Evolutionary conservation across 2,329 filamentous ascomycete genomes (phyloP).

Genomic region (Peltaster fructicola): DNA sequence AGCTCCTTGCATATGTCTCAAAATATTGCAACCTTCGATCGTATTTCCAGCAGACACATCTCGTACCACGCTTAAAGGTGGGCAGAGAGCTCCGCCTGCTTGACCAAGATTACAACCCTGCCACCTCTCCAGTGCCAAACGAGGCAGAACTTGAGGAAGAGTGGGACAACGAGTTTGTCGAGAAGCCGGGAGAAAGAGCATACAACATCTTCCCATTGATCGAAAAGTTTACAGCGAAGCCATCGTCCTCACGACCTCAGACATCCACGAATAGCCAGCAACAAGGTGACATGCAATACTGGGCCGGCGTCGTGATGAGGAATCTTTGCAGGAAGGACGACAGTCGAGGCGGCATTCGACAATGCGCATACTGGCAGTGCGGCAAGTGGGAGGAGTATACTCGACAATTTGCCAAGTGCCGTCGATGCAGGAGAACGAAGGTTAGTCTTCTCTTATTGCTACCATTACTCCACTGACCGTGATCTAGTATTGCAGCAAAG

Average conservation of each 20-base stretch:
- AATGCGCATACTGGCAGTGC: constrained; percentile 96
- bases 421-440: constrained; percentile 90
- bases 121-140: constrained; percentile 23
- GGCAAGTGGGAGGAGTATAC: constrained; percentile 97
- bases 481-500: constrained; percentile 86
- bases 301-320: constrained; percentile 97
- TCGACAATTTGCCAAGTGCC: constrained; percentile 93
- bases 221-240: constrained; percentile 88
- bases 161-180: constrained; percentile 72
- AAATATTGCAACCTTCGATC: constrained; percentile 94
- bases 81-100: constrained; percentile 66
- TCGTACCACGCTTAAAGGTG: constrained; percentile 83
- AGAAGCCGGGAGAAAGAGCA: constrained; percentile 13
- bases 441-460: too few species aligned
- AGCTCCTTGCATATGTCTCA: constrained; percentile 89
- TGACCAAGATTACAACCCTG: constrained; percentile 45
- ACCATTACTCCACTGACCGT: too few species aligned
- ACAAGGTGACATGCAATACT: constrained; percentile 73
- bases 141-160: constrained; percentile 48
- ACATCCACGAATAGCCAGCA: constrained; percentile 11
- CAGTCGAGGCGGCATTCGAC: constrained; percentile 77
- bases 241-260: constrained; percentile 31
- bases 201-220: constrained; percentile 90
- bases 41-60: constrained; percentile 88
- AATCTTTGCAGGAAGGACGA: constrained; percentile 98